phyloP scores from a whole-genome alignment of 148 eudicot species.

The Persicaria tinctoria region DNA sequence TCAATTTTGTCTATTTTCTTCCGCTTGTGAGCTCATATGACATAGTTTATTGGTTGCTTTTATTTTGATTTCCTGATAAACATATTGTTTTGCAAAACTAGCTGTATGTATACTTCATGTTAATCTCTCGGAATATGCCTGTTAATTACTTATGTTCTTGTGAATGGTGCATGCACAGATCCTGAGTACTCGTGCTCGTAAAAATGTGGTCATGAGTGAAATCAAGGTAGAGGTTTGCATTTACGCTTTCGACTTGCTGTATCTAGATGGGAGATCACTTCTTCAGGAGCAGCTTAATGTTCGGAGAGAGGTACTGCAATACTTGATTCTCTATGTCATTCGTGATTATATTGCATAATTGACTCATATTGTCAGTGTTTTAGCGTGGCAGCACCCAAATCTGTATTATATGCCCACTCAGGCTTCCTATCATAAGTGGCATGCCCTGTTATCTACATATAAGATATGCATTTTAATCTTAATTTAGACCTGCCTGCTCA shows the following conservation, averaged over 20 bases:
- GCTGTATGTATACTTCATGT: not conserved
- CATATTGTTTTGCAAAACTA: not conserved
- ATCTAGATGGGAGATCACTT: conserved; percentile 74
- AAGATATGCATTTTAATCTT: no score
- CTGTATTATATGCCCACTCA: not conserved
- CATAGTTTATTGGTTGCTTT: not conserved
- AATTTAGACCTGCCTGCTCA: no score
- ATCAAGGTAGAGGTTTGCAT: conserved; percentile 89
- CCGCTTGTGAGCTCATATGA: not conserved
- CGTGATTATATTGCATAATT: not conserved
- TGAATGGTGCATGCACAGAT: conserved; percentile 27
- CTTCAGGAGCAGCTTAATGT: conserved; percentile 82
- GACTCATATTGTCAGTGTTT: no score
- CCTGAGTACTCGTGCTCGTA: conserved; percentile 91
- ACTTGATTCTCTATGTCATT: not conserved
- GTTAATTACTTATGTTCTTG: not conserved
- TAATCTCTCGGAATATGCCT: not conserved
- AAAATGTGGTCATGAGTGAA: conserved; percentile 75
- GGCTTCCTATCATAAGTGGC: no score
- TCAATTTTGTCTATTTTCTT: not conserved
- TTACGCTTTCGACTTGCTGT: conserved; percentile 81
- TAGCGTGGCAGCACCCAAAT: not conserved
- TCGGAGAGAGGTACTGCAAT: conserved; percentile 65
- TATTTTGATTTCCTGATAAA: not conserved
- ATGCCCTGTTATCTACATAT: no score